Evolutionary conservation across 345 rosid species (phyloP), one percentile per base, ranked within the genome.

Genomic region (Pistacia integerrima): DNA sequence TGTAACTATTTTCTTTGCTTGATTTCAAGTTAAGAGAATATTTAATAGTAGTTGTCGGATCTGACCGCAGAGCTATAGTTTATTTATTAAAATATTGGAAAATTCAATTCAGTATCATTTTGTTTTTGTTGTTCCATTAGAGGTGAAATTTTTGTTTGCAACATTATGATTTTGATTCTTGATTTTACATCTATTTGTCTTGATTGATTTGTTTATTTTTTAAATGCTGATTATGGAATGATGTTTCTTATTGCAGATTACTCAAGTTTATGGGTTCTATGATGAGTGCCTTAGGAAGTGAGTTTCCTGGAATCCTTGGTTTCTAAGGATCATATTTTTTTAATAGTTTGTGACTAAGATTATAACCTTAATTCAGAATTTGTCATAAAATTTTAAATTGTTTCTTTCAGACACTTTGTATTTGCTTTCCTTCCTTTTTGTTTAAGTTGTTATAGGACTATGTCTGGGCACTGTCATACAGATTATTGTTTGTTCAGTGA

Each of bases 231-330:
- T 67, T 52, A 49, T 79, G 28, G 38, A 16, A 52, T 76, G 54
- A 60, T 80, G 16, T 79, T 71, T 79, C 33, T 44, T 57, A 68
- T 69, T 83, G 89, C 97, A 95, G 99, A 93, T 95, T 71, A 95
- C 99, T 81, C 98, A 93, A 84, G 99, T 95, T 79, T 93, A 95
- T 92, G 99, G 99, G 54, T 95, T 95, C 84, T 95, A 95, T 84
- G 99, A 93, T 78, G 99, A 95, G 80, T 95, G 99, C 85, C 90
- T 95, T 73, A 84, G 99, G 85, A 95, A 95, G 99, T 95, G 84
- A 93, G 99, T 88, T 36, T 76, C 59, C 79, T 76, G 68, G 72
- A 69, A 22, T 54, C 30, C 70, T 72, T 67, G 20, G 48, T 66
- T 64, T 63, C 6, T 74, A 68, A 20, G 35, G 68, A 33, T 62